These are phyloP conservation scores for Taiozyma sp. DNA, from an alignment of 1,139 yeast genomes.

Conservation along the genomic window DNA sequence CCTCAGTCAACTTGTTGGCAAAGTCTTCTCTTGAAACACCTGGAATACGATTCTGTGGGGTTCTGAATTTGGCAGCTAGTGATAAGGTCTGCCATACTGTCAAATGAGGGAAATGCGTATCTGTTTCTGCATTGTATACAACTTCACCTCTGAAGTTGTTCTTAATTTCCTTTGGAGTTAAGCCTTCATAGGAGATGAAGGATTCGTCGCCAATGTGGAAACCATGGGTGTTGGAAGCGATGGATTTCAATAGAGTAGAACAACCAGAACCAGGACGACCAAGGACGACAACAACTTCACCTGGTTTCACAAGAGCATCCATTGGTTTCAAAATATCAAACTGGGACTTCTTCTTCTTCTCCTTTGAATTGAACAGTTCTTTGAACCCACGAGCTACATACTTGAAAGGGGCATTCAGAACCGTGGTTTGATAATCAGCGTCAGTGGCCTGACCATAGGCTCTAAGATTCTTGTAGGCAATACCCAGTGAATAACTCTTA, in stretches of 20 bases:
- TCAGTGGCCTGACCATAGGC: conserved; percentile 76
- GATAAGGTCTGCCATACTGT: conserved; percentile 67
- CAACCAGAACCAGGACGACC: conserved; percentile 90
- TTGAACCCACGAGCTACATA: conserved; percentile 5
- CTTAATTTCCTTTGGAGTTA: conserved; percentile 41
- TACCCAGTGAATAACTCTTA: conserved; percentile 59
- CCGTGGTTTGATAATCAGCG: conserved; percentile 75
- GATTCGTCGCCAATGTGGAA: conserved; percentile 53
- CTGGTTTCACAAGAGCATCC: conserved; percentile 65
- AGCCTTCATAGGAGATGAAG: conserved; percentile 44
- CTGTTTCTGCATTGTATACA: conserved; percentile 69
- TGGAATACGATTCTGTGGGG: conserved; percentile 60
- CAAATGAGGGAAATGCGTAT: conserved; percentile 66
- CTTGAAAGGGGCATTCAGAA: conserved; percentile 43
- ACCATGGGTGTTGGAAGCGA: conserved; percentile 69
- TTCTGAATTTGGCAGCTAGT: conserved; percentile 58
- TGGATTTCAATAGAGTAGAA: conserved; percentile 67
- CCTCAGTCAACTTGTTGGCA: conserved; percentile 60
- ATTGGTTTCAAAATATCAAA: conserved; percentile 57
- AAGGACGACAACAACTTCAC: conserved; percentile 69
- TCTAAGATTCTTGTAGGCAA: conserved; percentile 60
- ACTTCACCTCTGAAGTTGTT: conserved; percentile 62
- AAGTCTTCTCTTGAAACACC: conserved; percentile 53
- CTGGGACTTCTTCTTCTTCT: conserved; percentile 24
- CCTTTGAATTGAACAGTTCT: conserved; percentile 22